Evolutionary conservation across 2,329 filamentous ascomycete species (phyloP).

Genomic region (Cordyceps cicadae): DNA sequence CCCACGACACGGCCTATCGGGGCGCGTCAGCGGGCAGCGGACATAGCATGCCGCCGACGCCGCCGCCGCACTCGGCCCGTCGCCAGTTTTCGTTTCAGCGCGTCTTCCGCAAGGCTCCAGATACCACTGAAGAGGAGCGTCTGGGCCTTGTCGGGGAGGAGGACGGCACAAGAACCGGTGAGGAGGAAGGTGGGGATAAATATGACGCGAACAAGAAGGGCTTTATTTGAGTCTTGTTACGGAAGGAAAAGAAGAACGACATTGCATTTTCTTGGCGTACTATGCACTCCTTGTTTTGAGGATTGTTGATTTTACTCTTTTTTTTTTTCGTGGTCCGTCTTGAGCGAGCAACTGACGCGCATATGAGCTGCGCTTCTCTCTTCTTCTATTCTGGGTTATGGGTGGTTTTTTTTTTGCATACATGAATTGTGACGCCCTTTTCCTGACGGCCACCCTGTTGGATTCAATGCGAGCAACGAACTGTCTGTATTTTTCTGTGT

Average conservation of each 20-base stretch:
- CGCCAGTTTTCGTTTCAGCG: conserved; percentile 91
- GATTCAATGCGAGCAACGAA: background rate
- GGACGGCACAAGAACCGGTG: conserved; percentile 21
- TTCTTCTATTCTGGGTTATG: background rate
- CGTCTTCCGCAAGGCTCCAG: conserved; percentile 50
- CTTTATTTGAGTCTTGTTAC: background rate
- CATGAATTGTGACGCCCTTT: background rate
- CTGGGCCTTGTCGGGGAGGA: conserved; percentile 77
- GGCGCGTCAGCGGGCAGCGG: conserved; percentile 37
- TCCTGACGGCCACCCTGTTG: background rate
- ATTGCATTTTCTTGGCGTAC: conserved; percentile 6
- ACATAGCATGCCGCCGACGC: conserved; percentile 47
- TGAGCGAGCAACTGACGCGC: background rate
- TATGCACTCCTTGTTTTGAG: background rate
- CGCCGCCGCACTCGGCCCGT: conserved; percentile 53
- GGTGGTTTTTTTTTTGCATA: background rate
- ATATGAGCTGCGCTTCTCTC: background rate
- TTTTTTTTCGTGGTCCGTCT: background rate
- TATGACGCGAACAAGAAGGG: background rate
- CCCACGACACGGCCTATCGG: conserved; percentile 40
- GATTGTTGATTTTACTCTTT: background rate
- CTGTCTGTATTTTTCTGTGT: background rate
- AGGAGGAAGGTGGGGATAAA: conserved; percentile 9
- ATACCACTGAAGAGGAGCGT: conserved; percentile 71
- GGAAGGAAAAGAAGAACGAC: background rate